Base-by-base conservation (phyloP, 75 land plant species). In the Chamaecyparis obtusa region DNA sequence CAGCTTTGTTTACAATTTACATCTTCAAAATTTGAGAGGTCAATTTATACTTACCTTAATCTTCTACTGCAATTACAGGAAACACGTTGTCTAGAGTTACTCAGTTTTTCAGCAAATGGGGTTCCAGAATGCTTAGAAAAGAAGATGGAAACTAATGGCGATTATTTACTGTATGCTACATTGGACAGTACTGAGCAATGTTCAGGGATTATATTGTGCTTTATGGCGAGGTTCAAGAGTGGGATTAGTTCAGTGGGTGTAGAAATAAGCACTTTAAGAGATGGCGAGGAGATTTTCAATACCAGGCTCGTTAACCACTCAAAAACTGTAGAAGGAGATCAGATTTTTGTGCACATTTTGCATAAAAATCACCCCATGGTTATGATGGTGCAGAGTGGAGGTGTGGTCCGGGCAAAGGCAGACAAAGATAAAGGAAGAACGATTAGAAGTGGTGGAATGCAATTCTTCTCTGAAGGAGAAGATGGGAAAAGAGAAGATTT, bases 281-380 rank as follows among this genome's bases (percentile, higher is more conserved):
- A 84, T 84, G 85, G 64, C 21, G 33, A n/a, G 35, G 64, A 55
- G 64, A 32, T 84, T 84, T 84, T 84, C 85, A 84, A 55, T 48
- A 84, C 64, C 36, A 84, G 30, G 60, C 60, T 84, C 16, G 56
- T 33, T 0, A 84, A 54, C 64, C 57, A 84, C 85, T 84, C 85
- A 15, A 84, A 84, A 55, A 46, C 55, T n/a, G 85, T 84, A n/a
- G 64, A 16, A 21, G 85, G 85, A 51, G 64, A 84, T 36, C 85
- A 51, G 16, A 51, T 84, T 54, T 55, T 84, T 84, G 85, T 49
- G 2, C 60, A 84, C 32, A 84, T 84, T 55, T 51, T 55, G 49
- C 27, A 27, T 10, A 24, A 44, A 80, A 80, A 80, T 43, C 83
- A 80, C 21, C 51, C 49, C 41, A 14, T 81, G 15, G 83, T 27